phyloP scores from a whole-genome alignment of 2,329 filamentous ascomycete genomes.

The Beauveria caledonica region DNA sequence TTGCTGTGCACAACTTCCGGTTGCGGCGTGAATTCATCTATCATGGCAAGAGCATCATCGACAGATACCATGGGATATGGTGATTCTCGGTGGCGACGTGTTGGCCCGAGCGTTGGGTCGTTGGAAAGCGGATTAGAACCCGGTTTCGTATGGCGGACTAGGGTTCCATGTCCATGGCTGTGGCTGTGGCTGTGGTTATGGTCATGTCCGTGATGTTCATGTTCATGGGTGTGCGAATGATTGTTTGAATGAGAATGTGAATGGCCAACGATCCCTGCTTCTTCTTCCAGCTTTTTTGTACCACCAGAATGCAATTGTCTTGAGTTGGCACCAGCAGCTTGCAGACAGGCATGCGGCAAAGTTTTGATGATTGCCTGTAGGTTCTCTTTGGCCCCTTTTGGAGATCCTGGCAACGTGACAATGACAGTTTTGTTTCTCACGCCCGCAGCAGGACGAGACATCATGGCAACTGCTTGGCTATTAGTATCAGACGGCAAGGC shows the following conservation, averaged over 20 bases:
- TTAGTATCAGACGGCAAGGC: conserved; percentile 17
- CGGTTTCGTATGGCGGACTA: conserved; percentile 65
- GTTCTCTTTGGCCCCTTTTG: conserved; percentile 92
- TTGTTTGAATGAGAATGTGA: conserved; percentile 18
- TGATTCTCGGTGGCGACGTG: conserved; percentile 70
- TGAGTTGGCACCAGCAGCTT: conserved; percentile 78
- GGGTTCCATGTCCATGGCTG: conserved; percentile 51
- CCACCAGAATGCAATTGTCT: conserved; percentile 72
- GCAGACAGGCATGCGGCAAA: conserved; percentile 89
- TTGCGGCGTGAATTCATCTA: conserved; percentile 63
- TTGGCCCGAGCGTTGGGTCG: conserved; percentile 52
- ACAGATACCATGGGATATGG: conserved; percentile 91
- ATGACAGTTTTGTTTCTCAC: conserved; percentile 75
- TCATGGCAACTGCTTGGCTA: conserved; percentile 69
- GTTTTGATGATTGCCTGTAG: conserved; percentile 80
- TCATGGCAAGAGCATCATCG: conserved; percentile 65
- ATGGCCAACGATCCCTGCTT: conserved; percentile 55
- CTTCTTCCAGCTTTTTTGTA: conserved; percentile 72
- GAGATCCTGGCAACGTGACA: conserved; percentile 84
- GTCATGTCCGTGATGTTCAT: conserved; percentile 22
- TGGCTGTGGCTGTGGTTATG: conserved; percentile 23
- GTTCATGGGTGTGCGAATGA: conserved; percentile 22
- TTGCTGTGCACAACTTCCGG: conserved; percentile 48
- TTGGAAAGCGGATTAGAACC: conserved; percentile 50
- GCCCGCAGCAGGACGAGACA: conserved; percentile 89